A percentile compares a stretch with the other conserved stretches of the same genome.
Conservation (phyloP, 306 rosid species). For the Dryas alaskensis region DNA sequence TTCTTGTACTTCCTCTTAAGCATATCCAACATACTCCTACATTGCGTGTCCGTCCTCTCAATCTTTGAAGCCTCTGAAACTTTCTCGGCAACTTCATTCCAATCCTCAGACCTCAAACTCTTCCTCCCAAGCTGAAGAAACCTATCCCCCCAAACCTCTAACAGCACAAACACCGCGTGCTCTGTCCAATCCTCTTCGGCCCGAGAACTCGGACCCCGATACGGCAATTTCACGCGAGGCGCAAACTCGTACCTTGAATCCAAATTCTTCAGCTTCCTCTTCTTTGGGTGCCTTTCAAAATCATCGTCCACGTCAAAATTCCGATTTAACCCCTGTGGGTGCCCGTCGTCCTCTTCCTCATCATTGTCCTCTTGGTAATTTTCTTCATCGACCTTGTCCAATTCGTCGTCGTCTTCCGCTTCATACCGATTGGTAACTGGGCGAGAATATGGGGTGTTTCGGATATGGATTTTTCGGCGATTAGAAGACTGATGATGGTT, state of each 20-base stretch:
- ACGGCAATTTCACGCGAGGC: conserved; percentile 33
- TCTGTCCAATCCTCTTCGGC: conserved; percentile 52
- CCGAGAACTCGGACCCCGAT: conserved; percentile 15
- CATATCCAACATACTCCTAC: conserved; percentile 54
- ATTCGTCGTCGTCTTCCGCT: conserved; percentile 33
- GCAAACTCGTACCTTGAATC: conserved; percentile 48
- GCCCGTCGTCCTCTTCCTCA: conserved; percentile 16
- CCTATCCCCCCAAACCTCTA: conserved; percentile 81
- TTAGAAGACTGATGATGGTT: conserved; percentile 32
- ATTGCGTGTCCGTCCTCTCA: conserved; percentile 46
- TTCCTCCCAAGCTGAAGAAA: conserved; percentile 73
- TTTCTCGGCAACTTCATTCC: conserved; percentile 68
- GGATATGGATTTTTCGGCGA: conserved; percentile 43
- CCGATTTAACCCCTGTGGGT: conserved; percentile 24
- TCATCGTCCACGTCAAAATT: conserved; percentile 32
- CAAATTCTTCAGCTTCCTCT: conserved; percentile 45
- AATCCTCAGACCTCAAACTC: conserved; percentile 78
- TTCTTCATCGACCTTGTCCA: conserved; percentile 27
- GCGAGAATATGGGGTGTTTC: conserved; percentile 35
- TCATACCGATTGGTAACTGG: conserved; percentile 31
- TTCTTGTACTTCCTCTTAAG: conserved; percentile 74
- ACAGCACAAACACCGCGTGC: conserved; percentile 54
- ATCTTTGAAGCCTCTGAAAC: conserved; percentile 54
- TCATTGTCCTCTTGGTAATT: conserved; percentile 21
- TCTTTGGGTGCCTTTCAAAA: conserved; percentile 48